Evolutionary conservation across 176 grass and related monocot genomes (phyloP).

Genomic region (Phyllostachys edulis): DNA sequence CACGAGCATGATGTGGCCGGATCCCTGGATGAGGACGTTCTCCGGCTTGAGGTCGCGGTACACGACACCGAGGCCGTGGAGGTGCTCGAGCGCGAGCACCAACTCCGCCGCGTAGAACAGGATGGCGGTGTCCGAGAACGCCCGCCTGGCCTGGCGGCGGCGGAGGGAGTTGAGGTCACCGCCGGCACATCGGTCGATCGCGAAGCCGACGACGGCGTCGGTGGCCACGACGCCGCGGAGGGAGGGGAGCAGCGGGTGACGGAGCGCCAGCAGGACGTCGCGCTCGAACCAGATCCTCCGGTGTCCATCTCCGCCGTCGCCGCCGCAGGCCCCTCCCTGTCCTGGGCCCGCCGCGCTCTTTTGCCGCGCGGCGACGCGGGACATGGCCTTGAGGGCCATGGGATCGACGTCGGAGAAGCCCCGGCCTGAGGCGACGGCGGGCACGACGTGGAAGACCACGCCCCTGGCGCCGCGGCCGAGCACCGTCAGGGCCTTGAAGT

Average conservation of each 20-base stretch:
- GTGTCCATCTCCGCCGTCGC: constrained; percentile 29
- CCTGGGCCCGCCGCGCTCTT: neutral
- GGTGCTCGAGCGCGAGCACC: constrained; percentile 71
- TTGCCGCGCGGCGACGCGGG: constrained; percentile 40
- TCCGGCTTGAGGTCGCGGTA: constrained; percentile 79
- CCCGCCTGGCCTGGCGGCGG: constrained; percentile 39
- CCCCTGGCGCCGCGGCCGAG: constrained; percentile 70
- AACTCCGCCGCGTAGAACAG: constrained; percentile 84
- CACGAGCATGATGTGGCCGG: constrained; percentile 75
- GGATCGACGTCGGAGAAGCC: neutral
- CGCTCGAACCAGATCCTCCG: constrained; percentile 80
- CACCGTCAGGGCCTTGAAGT: constrained; percentile 61
- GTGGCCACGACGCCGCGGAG: constrained; percentile 71
- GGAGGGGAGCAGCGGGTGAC: constrained; percentile 65
- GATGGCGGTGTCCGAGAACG: constrained; percentile 66
- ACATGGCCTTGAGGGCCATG: constrained; percentile 73
- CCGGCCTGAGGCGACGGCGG: neutral
- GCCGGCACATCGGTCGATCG: constrained; percentile 60
- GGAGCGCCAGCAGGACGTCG: constrained; percentile 52
- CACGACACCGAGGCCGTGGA: constrained; percentile 69
- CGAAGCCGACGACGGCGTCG: constrained; percentile 68
- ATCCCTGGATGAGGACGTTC: constrained; percentile 68
- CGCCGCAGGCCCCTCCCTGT: neutral
- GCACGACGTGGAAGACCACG: constrained; percentile 67
- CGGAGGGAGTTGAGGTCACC: constrained; percentile 71